phyloP scores from a whole-genome alignment of 345 rosid species.

The Populus pruinosa region DNA sequence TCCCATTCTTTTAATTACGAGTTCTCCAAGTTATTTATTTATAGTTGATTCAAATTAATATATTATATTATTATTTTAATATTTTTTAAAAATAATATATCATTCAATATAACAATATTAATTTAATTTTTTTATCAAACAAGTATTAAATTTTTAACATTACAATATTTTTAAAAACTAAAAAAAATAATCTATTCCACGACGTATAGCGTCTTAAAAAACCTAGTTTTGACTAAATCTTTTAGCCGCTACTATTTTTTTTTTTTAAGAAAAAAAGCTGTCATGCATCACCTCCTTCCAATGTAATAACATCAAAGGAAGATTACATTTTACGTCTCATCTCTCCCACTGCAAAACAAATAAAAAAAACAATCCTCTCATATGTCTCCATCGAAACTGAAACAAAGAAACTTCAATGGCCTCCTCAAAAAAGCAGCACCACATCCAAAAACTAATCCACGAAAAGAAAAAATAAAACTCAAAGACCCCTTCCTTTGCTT shows the following conservation, averaged over 20 bases:
- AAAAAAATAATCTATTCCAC: too few species aligned
- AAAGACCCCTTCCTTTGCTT: background rate
- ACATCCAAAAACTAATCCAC: conserved; percentile 12
- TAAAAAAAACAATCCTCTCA: conserved; percentile 7
- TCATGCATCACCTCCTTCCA: background rate
- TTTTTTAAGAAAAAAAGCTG: too few species aligned
- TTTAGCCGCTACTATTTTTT: too few species aligned
- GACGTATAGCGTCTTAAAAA: too few species aligned
- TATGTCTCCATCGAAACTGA: conserved; percentile 26
- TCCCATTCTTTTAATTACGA: fast-evolving
- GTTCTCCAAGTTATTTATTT: fast-evolving
- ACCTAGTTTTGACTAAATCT: too few species aligned
- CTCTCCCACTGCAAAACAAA: background rate
- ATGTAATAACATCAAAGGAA: background rate
- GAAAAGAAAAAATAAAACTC: background rate
- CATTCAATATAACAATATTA: too few species aligned
- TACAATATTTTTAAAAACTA: too few species aligned
- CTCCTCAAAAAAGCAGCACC: conserved; percentile 12
- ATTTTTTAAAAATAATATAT: too few species aligned
- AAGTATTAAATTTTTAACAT: too few species aligned
- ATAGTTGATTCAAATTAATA: fast-evolving
- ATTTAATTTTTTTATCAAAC: too few species aligned
- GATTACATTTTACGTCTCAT: background rate
- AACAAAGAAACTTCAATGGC: conserved; percentile 29
- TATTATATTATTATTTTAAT: too few species aligned